Conservation (phyloP, 2,329 filamentous ascomycete species). For the Sclerotinia spermophila region DNA sequence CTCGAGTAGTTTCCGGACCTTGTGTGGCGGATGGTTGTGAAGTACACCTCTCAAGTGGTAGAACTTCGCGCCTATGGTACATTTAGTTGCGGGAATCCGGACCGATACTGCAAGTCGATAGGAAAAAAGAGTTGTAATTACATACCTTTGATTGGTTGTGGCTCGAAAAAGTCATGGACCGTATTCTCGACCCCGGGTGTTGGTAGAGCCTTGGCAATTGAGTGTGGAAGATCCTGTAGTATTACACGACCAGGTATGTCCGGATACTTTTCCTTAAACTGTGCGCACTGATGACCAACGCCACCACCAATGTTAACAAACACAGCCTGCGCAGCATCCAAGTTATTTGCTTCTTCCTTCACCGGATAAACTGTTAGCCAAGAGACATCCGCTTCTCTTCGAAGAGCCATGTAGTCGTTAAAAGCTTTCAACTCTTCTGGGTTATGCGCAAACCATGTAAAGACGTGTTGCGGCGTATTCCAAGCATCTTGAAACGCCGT, state of each 20-base stretch:
- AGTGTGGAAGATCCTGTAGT: slow-evolving; percentile 41
- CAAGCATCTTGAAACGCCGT: neutral
- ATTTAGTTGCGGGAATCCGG: neutral
- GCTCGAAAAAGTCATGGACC: slow-evolving; percentile 32
- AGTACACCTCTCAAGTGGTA: slow-evolving; percentile 42
- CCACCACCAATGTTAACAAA: slow-evolving; percentile 44
- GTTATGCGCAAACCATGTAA: neutral
- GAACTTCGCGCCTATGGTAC: slow-evolving; percentile 22
- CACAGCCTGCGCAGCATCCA: slow-evolving; percentile 21
- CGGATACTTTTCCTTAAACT: slow-evolving; percentile 37
- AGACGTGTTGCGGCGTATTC: neutral
- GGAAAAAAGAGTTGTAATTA: no score
- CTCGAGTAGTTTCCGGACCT: slow-evolving; percentile 17
- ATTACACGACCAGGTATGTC: slow-evolving; percentile 38
- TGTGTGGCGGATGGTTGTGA: slow-evolving; percentile 40
- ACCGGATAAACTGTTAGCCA: neutral
- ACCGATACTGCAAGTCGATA: no score
- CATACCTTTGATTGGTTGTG: slow-evolving; percentile 32
- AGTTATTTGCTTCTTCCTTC: neutral
- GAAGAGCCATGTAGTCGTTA: slow-evolving; percentile 6
- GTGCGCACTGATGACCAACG: slow-evolving; percentile 39
- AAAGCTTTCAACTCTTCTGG: neutral
- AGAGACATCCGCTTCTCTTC: neutral
- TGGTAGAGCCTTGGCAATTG: slow-evolving; percentile 27
- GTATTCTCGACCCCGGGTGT: slow-evolving; percentile 36